Conservation (phyloP, 2,329 filamentous ascomycete genomes). For the Microdochium trichocladiopsis region DNA sequence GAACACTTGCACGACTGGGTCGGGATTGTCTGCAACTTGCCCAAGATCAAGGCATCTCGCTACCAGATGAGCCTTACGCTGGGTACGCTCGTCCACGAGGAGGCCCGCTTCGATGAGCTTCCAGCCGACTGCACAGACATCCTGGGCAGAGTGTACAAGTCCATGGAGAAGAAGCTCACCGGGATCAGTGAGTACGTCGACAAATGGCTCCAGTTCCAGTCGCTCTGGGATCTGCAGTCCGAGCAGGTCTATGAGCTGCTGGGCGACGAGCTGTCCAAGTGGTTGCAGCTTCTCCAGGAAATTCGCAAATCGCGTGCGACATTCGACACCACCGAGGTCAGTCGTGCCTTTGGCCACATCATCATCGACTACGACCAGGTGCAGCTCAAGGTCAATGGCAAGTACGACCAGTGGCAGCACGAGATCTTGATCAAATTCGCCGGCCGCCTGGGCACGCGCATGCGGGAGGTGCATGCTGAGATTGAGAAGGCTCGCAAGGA, state of each 20-base stretch:
- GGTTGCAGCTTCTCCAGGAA: conserved; percentile 94
- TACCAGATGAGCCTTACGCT: conserved; percentile 74
- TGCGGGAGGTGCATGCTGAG: conserved; percentile 87
- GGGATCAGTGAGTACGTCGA: conserved; percentile 84
- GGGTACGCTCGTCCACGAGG: conserved; percentile 56
- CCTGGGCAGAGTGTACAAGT: conserved; percentile 72
- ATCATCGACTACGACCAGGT: conserved; percentile 98
- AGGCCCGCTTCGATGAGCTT: conserved; percentile 74
- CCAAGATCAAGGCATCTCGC: conserved; percentile 88
- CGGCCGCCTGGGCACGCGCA: conserved; percentile 76
- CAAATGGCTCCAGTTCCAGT: conserved; percentile 98
- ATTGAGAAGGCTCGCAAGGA: conserved; percentile 86
- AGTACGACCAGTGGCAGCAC: conserved; percentile 99
- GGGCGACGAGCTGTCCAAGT: conserved; percentile 83
- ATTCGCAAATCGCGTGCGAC: conserved; percentile 92
- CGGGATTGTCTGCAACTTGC: conserved; percentile 82
- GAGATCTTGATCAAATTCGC: conserved; percentile 95
- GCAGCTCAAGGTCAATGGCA: conserved; percentile 96
- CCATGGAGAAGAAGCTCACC: conserved; percentile 74
- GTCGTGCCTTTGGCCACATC: conserved; percentile 85
- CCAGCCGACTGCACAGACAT: conserved; percentile 76
- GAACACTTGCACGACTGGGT: conserved; percentile 90
- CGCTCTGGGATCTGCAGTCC: conserved; percentile 93
- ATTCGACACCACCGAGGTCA: conserved; percentile 95
- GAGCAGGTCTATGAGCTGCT: conserved; percentile 91